Conservation (phyloP, 208 protist genomes). For the Trichomonas gallinae region DNA sequence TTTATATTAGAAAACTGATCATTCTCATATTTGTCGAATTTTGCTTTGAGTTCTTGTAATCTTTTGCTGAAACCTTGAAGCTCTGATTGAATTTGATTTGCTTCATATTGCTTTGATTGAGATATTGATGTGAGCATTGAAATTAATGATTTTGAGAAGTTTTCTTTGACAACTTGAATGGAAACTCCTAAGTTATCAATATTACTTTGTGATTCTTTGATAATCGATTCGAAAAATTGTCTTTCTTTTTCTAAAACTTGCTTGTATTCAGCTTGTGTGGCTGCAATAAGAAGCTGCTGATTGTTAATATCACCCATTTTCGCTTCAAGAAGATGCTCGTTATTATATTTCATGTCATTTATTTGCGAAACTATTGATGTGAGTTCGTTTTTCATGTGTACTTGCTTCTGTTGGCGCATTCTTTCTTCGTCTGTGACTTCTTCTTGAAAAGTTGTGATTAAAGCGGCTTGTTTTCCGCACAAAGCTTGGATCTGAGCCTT, state of each 20-base stretch:
- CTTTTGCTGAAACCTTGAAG: neutral
- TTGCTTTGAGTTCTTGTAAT: neutral
- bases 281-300: neutral
- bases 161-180: neutral
- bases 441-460: neutral
- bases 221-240: neutral
- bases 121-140: neutral
- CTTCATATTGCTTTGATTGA: neutral
- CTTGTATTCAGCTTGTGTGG: neutral
- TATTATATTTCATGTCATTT: neutral
- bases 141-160: neutral
- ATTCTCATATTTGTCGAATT: neutral
- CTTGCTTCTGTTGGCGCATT: neutral
- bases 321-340: neutral
- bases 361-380: neutral
- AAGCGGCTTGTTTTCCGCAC: neutral
- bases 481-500: neutral
- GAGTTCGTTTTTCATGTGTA: neutral
- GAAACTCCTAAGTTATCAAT: neutral
- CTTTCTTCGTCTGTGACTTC: neutral
- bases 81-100: neutral
- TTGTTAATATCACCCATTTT: neutral
- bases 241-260: neutral
- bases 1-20: neutral
- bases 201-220: neutral